Base-by-base conservation (phyloP, 495 filamentous ascomycete genomes). In the Penicillium ucsense region DNA sequence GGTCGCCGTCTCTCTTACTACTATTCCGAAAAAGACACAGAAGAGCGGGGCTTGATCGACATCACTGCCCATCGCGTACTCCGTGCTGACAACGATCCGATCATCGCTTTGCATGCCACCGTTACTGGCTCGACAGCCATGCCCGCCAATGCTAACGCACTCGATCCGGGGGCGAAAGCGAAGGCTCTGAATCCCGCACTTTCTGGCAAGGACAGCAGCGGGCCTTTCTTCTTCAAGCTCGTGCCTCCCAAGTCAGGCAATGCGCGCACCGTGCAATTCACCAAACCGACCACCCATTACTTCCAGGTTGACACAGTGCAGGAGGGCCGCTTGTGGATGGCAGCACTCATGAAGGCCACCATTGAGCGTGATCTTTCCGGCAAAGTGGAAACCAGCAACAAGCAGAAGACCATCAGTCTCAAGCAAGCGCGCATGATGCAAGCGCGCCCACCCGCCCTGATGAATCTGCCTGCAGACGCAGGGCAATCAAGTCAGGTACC, bases 141-240 rank as follows among this genome's bases (percentile, higher is more conserved):
- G 8, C 88, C 91, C 4, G 74, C 82, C 11, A 78, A 79, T 46
- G 72, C 81, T 46, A 58, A 51, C 40, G 73, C 75, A 6, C 85
- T 80, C 2, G 62, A 73, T 9, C 67, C 70, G 12, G 60, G 73
- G 61, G 44, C 60, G 38, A 52, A 52, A 6, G 51, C 57, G 11
- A 64, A 63, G n/a, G 45, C 46, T n/a, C 50, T 43, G 27, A 48
- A 43, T 0, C 51, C 59, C 1, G 43, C 50, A 4, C 43, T 57
- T 6, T 44, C 63, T 45, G 63, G 53, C 45, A 53, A 53, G 46
- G 65, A 48, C 49, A 61, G 51, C 9, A 81, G 81, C 45, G 64
- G 76, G 0, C 83, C 88, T 60, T 99, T 99, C 72, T 96, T 95
- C 60, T 99, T 99, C 79, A 99, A 97, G 66, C 83, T 99, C 20